Conservation (phyloP, 305 asterid species). For the Fraxinus dipetala region DNA sequence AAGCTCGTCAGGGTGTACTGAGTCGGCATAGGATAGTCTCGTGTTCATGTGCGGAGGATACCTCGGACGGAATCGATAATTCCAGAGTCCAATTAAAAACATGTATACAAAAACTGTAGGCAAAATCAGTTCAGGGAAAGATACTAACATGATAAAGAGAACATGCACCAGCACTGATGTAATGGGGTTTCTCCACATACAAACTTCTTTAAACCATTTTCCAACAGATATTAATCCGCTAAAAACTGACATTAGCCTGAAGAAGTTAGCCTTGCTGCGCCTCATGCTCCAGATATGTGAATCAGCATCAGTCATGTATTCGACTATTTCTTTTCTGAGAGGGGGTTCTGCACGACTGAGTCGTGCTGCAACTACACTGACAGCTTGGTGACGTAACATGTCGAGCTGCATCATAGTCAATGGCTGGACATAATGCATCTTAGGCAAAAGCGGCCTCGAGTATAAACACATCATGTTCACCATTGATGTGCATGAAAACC, state of each 20-base stretch:
- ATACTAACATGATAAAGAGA: slow-evolving; percentile 64
- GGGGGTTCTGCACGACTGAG: slow-evolving; percentile 87
- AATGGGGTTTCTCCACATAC: slow-evolving; percentile 70
- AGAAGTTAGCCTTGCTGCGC: slow-evolving; percentile 81
- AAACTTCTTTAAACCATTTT: slow-evolving; percentile 71
- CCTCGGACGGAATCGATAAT: slow-evolving; percentile 58
- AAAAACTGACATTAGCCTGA: slow-evolving; percentile 65
- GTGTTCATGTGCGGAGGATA: slow-evolving; percentile 92
- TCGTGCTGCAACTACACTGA: slow-evolving; percentile 66
- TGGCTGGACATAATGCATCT: slow-evolving; percentile 83
- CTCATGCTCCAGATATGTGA: slow-evolving; percentile 96
- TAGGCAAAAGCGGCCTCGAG: slow-evolving; percentile 72
- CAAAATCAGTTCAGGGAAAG: slow-evolving; percentile 66
- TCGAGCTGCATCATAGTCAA: slow-evolving; percentile 61
- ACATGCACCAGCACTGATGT: slow-evolving; percentile 73
- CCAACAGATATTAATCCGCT: slow-evolving; percentile 47
- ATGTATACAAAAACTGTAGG: slow-evolving; percentile 81
- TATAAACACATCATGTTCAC: slow-evolving; percentile 62
- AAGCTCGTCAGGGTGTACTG: slow-evolving; percentile 70
- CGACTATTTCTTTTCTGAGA: slow-evolving; percentile 72
- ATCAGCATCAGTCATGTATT: slow-evolving; percentile 72
- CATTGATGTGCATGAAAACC: slow-evolving; percentile 71
- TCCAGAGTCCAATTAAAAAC: slow-evolving; percentile 77
- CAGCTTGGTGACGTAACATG: slow-evolving; percentile 73
- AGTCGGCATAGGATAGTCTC: slow-evolving; percentile 67